Evolutionary conservation across 768 basidiomycete species (phyloP), one percentile per base, ranked within the genome.

Genomic region (Phanerodontia chrysosporium): DNA sequence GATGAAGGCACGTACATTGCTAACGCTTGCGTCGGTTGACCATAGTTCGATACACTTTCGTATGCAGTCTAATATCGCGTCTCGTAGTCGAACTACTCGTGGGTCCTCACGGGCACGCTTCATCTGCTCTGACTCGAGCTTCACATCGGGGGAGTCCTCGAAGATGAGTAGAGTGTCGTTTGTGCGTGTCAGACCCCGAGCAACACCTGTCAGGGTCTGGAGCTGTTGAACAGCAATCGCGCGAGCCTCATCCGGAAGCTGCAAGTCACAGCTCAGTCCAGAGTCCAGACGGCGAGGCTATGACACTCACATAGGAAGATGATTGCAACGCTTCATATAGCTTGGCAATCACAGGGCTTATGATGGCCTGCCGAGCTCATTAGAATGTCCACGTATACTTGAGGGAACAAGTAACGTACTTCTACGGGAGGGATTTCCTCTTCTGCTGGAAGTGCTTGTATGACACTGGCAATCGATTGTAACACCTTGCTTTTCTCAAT

Each of bases 391-490:
- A n/a, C n/a, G n/a, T n/a, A n/a, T n/a, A n/a, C n/a, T n/a, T n/a
- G n/a, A n/a, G n/a, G n/a, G n/a, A 32, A 7, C 22, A 10, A 21
- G 58, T 22, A 61, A 71, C 75, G 36, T 52, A 89, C 90, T 74
- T 88, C 83, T 24, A 95, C 79, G 0, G 93, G 90, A 0, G 84
- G 79, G 27, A 96, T 86, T 57, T 84, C 90, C 45, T 93, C 88
- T 44, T 76, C 76, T 0, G 92, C 86, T 0, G 91, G 87, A 51
- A 98, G 72, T 0, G 95, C 95, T 66, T 97, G 92, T 30, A 97
- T 90, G 2, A 98, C 92, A 62, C 94, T 96, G 1, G 92, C 86
- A 53, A 98, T 95, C 0, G 90, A 92, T 69, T 97, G 90, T 46
- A 97, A 75, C 0, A 97, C 91, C 72, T 95, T 97, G 64, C 85